Evolutionary conservation across 768 basidiomycete species (phyloP), one percentile per base, ranked within the genome.

Genomic region (Myochromella boudieri): DNA sequence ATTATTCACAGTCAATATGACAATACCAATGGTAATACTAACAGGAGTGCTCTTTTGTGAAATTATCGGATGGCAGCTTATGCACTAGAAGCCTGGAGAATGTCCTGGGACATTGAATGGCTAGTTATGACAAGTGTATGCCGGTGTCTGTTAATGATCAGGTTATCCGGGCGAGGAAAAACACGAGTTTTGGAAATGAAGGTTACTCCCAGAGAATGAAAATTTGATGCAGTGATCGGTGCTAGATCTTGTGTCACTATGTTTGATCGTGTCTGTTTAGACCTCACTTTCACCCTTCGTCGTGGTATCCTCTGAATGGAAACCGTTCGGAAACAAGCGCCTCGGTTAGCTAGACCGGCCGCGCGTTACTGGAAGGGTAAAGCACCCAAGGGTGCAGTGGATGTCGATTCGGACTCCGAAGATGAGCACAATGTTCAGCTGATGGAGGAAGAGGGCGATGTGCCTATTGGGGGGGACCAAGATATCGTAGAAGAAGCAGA

Each of bases 291-390:
- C 27, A 7, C 15, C 12, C 26, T 10, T 14, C 20, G 15, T 29
- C 18, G 20, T 34, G 15, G 4, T 26, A 46, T 53, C 44, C n/a
- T 18, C 39, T 21, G 31, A 51, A 67, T 65, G 51, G 62, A 63
- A n/a, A 51, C 67, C 20, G 54, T 65, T 14, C 76, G 83, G 49
- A 91, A 91, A 56, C 79, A 81, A 49, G 88, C 89, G 6, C 81
- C 85, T 17, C 81, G 89, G n/a, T 76, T 83, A 6, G 77, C 90
- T n/a, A 72, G 76, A 42, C 90, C 93, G 4, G 91, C 81, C 2
- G 86, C 81, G 5, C 86, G 93, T 2, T 95, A 95, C 66, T 90
- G 91, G 84, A 88, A 87, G 56, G 93, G 93, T 45, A 91, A 91
- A 56, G 89, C 83, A 0, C 91, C 91, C 0, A 91, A 90, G 64